A percentile compares a stretch with the other conserved stretches of the same genome.
These are phyloP conservation scores for Phytophthora crassamura DNA, from an alignment of 352 stramenopile genomes.

Conservation along the genomic window DNA sequence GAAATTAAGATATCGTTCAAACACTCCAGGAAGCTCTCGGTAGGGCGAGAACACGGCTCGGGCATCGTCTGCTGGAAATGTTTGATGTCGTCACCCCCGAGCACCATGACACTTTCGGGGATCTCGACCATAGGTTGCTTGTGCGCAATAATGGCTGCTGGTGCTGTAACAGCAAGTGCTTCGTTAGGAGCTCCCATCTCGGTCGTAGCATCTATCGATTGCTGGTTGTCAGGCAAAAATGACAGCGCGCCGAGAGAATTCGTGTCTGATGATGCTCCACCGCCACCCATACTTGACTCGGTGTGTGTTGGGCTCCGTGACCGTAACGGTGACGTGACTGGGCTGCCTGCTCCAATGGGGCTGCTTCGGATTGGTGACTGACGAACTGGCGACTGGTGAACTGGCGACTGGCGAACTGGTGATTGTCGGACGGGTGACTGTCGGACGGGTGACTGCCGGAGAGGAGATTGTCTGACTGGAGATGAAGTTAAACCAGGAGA, in stretches of 20 bases:
- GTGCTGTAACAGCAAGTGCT: constrained; percentile 20
- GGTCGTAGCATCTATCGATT: constrained; percentile 40
- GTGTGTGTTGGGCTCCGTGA: constrained; percentile 75
- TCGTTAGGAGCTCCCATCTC: constrained; percentile 37
- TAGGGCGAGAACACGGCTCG: constrained; percentile 62
- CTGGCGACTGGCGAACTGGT: constrained; percentile 24
- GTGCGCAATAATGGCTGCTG: constrained; percentile 15
- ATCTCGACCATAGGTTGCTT: constrained; percentile 47
- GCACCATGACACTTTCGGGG: constrained; percentile 58
- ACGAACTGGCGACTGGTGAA: constrained; percentile 37
- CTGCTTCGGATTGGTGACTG: constrained; percentile 62
- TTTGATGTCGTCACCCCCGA: constrained; percentile 80
- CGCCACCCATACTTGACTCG: constrained; percentile 57
- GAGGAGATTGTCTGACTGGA: constrained; percentile 49
- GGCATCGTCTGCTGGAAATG: constrained; percentile 79
- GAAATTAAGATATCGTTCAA: constrained; percentile 87
- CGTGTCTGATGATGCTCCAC: constrained; percentile 63
- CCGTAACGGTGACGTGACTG: constrained; percentile 59
- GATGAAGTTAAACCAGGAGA: constrained; percentile 50
- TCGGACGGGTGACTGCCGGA: constrained; percentile 43
- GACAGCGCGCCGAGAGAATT: constrained; percentile 76
- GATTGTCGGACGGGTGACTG: constrained; percentile 6
- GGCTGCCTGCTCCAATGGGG: constrained; percentile 55
- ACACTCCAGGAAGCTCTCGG: constrained; percentile 79
- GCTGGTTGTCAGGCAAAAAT: constrained; percentile 77